Base-by-base conservation (phyloP, 805 yeast species). In the Ogataea philodendri region DNA sequence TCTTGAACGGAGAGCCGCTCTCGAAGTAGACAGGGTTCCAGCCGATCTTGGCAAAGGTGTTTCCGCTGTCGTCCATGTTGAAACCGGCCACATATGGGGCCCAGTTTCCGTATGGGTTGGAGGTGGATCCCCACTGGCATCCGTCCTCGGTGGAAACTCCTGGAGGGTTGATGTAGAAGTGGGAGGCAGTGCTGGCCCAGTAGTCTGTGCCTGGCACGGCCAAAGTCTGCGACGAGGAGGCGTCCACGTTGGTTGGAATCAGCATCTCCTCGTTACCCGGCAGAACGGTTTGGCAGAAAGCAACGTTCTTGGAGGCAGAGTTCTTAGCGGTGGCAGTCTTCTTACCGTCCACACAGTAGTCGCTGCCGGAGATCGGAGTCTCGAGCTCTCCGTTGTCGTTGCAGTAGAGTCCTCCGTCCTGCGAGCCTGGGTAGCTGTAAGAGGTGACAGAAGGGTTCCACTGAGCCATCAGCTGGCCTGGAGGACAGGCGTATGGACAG, bases 261-360 rank as follows among this genome's bases (percentile, higher is more conserved):
- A 86, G 69, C 96, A 87, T 87, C 49, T 87, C 95, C 66, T 87
- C 96, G 60, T 86, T 84, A 48, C 96, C 96, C 15, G 96, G 96
- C 39, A 88, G 69, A 5, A 88, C 95, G 7, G 96, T 87, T 65
- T 88, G 96, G 60, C 96, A 87, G 62, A 87, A 78, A 6, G 96
- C 89, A 46, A 86, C 88, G 40, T 72, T 66, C 5, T 63, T 42
- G 26, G 69, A 69, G 11, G 82, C 78, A 8, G 58, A 50, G 66
- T 85, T 85, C 38, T 67, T 52, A 15, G 60, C 65, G 20, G 59
- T 50, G n/a, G 85, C 79, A 11, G 90, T 76, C 22, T 86, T 90
- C 45, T 76, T 74, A 37, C 96, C 96, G 38, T 81, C 78, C 44
- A 73, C 73, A 63, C 96, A 87, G 65, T 77, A 81, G 23, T 62